Conservation (phyloP, 2,329 filamentous ascomycete genomes). For the Truncatella angustata region DNA sequence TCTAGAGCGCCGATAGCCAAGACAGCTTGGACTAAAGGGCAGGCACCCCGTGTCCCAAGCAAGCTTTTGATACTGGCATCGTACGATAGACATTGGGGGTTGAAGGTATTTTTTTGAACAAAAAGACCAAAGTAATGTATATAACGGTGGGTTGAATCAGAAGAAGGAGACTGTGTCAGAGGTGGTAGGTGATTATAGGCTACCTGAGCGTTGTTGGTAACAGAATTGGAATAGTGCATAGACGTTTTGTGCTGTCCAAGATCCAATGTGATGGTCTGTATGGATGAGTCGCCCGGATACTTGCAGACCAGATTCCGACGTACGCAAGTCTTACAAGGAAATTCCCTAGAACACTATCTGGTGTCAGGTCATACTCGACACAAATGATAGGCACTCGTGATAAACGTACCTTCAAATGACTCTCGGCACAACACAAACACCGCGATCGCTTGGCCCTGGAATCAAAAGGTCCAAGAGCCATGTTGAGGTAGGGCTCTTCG, state of each 20-base stretch:
- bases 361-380: background rate
- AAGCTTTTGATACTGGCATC: conserved; percentile 1
- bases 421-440: conserved; percentile 5
- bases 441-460: conserved; percentile 8
- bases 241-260: conserved; percentile 7
- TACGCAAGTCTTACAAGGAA: conserved; percentile 8
- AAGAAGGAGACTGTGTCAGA: background rate
- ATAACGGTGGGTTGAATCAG: background rate
- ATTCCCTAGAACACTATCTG: background rate
- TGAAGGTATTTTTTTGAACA: conserved; percentile 8
- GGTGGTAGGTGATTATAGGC: background rate
- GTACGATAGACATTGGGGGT: background rate
- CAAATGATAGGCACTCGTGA: background rate
- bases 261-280: conserved; percentile 1
- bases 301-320: conserved; percentile 6
- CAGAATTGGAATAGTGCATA: background rate
- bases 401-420: conserved; percentile 11
- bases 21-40: background rate
- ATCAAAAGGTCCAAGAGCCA: conserved; percentile 12
- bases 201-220: background rate
- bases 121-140: conserved; percentile 9
- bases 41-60: background rate
- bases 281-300: background rate
- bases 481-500: background rate
- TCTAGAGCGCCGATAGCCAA: conserved; percentile 6